Percentiles rank a stretch among this genome's conserved stretches.
Conservation (phyloP, 106 monocot species). For the Hemerocallis citrina region DNA sequence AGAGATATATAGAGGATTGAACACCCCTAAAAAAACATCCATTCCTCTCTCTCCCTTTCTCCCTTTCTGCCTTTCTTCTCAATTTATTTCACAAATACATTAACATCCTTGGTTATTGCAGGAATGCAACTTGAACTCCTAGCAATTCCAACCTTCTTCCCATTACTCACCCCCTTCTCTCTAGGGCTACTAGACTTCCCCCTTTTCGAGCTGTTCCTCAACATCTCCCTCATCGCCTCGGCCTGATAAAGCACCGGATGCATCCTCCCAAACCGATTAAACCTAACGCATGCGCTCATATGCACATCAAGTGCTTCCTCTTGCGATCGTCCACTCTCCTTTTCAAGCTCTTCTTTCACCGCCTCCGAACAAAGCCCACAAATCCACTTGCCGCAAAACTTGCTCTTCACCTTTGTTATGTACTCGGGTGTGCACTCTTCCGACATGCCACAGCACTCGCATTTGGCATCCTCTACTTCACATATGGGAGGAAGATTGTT, state of each 20-base stretch:
- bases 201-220: conserved; percentile 22
- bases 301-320: conserved; percentile 45
- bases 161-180: background rate
- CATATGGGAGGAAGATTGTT: conserved; percentile 24
- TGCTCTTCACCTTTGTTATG: conserved; percentile 38
- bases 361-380: conserved; percentile 84
- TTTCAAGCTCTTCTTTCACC: conserved; percentile 62
- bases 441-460: conserved; percentile 59
- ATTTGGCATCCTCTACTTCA: conserved; percentile 60
- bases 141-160: conserved; percentile 8
- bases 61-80: no score
- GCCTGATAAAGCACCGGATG: conserved; percentile 50
- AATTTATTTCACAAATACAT: no score
- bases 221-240: conserved; percentile 47
- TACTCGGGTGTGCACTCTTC: conserved; percentile 88
- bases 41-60: no score
- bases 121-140: conserved; percentile 25
- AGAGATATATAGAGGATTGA: no score
- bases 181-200: conserved; percentile 8
- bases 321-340: conserved; percentile 25
- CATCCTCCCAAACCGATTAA: conserved; percentile 39
- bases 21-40: no score
- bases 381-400: conserved; percentile 55
- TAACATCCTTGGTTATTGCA: conserved; percentile 10
- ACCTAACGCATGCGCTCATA: conserved; percentile 44